Percentiles rank a stretch among this genome's conserved stretches.
These are phyloP conservation scores for Cladorrhinum sp. DNA, from an alignment of 2,329 filamentous ascomycete species.

Conservation along the genomic window DNA sequence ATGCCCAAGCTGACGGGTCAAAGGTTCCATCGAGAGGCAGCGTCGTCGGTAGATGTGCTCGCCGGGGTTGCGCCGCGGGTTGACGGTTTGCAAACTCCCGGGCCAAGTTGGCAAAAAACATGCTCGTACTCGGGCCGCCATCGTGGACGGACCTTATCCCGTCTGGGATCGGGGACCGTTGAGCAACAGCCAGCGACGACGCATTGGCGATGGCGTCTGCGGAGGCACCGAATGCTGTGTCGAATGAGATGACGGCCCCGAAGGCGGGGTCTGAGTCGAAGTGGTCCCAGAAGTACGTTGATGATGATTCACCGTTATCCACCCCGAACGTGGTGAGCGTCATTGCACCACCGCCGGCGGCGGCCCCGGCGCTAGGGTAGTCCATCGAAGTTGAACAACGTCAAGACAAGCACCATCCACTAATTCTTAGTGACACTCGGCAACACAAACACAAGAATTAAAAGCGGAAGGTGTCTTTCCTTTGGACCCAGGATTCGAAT, in stretches of 20 bases:
- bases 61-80: not conserved
- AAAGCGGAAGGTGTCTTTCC: constrained; percentile 1
- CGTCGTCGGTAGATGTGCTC: not conserved
- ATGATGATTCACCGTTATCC: not conserved
- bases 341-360: not conserved
- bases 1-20: not conserved
- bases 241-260: not conserved
- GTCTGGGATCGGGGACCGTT: not conserved
- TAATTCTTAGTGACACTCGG: not conserved
- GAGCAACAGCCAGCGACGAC: not conserved
- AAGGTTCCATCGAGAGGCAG: not conserved
- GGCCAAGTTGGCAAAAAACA: not conserved
- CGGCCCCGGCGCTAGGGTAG: not conserved
- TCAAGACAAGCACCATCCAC: not conserved
- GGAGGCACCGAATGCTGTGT: not conserved
- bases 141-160: not conserved
- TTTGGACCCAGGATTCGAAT: constrained; percentile 3
- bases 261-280: not conserved
- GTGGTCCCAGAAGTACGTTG: not conserved
- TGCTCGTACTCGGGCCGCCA: not conserved
- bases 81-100: not conserved
- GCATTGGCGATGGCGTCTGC: not conserved
- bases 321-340: not conserved
- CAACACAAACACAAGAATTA: constrained; percentile 6
- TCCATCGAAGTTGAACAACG: not conserved